A percentile compares a stretch with the other conserved stretches of the same genome.
Conservation (phyloP, 2,329 filamentous ascomycete species). For the Leptographium galeiforme region DNA sequence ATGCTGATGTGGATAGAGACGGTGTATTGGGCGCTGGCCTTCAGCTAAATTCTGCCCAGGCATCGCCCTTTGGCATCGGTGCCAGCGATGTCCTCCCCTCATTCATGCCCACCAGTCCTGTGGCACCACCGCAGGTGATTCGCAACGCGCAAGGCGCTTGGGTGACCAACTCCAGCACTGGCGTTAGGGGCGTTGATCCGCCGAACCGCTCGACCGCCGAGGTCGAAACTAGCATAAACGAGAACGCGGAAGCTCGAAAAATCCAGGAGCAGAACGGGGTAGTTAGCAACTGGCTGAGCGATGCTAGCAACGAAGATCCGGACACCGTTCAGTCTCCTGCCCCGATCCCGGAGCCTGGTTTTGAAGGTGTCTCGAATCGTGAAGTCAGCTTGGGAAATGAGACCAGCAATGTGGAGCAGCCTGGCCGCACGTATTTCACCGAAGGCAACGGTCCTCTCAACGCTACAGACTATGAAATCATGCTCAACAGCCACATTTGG, state of each 20-base stretch:
- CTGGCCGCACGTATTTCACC: slow-evolving; percentile 36
- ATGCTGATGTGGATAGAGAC: background rate
- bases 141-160: slow-evolving; percentile 29
- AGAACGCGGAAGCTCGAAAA: slow-evolving; percentile 28
- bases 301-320: slow-evolving; percentile 12
- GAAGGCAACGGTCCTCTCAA: slow-evolving; percentile 28
- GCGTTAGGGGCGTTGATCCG: slow-evolving; percentile 34
- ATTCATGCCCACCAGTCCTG: background rate
- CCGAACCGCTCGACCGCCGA: slow-evolving; percentile 28
- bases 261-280: slow-evolving; percentile 32
- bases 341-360: slow-evolving; percentile 4
- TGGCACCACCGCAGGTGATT: slow-evolving; percentile 7
- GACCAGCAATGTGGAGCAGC: slow-evolving; percentile 36
- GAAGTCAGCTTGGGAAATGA: slow-evolving; percentile 30
- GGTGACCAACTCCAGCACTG: slow-evolving; percentile 24
- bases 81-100: slow-evolving; percentile 22
- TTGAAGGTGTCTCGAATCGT: slow-evolving; percentile 24
- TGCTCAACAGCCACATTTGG: slow-evolving; percentile 35
- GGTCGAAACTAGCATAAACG: slow-evolving; percentile 31
- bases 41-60: background rate
- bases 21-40: background rate
- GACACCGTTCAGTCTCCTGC: background rate
- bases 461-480: slow-evolving; percentile 33
- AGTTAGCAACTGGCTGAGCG: slow-evolving; percentile 37
- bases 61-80: slow-evolving; percentile 13